A percentile compares a stretch with the other conserved stretches of the same genome.
phyloP scores from a whole-genome alignment of 2,329 filamentous ascomycete genomes.

The Scedosporium dehoogii region DNA sequence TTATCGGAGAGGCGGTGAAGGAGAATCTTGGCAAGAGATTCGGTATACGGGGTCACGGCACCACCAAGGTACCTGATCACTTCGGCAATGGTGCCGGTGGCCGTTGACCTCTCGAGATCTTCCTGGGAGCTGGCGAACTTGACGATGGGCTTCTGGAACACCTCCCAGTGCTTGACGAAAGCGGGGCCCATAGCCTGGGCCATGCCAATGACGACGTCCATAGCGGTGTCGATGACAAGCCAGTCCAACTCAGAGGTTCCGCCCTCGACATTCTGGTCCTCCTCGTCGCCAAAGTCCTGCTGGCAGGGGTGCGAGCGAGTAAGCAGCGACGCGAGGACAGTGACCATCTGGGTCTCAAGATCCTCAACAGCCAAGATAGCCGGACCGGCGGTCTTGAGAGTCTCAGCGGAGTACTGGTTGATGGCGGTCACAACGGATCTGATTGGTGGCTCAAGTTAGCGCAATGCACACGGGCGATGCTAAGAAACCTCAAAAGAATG shows the following conservation, averaged over 20 bases:
- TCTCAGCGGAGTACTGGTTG: slow-evolving; percentile 85
- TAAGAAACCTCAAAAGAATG: slow-evolving; percentile 6
- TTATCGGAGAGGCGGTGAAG: slow-evolving; percentile 82
- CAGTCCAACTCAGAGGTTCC: slow-evolving; percentile 95
- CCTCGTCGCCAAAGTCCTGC: slow-evolving; percentile 74
- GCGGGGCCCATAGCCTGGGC: slow-evolving; percentile 69
- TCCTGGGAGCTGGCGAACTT: slow-evolving; percentile 83
- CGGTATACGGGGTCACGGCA: slow-evolving; percentile 73
- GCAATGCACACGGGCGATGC: slow-evolving; percentile 8
- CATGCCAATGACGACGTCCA: slow-evolving; percentile 82
- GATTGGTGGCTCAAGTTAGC: slow-evolving; percentile 30
- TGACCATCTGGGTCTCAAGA: slow-evolving; percentile 59
- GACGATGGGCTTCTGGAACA: slow-evolving; percentile 85
- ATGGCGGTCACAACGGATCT: slow-evolving; percentile 89
- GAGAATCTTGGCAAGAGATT: slow-evolving; percentile 65
- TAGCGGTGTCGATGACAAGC: slow-evolving; percentile 88
- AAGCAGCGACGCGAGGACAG: slow-evolving; percentile 67
- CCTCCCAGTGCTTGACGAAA: slow-evolving; percentile 86
- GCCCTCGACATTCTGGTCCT: slow-evolving; percentile 62
- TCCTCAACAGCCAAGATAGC: slow-evolving; percentile 67
- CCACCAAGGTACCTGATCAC: slow-evolving; percentile 75
- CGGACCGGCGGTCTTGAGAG: slow-evolving; percentile 83
- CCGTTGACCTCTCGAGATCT: slow-evolving; percentile 76
- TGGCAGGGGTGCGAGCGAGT: slow-evolving; percentile 90
- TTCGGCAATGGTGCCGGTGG: slow-evolving; percentile 87